Evolutionary conservation across 176 grass and related monocot genomes (phyloP).

Genomic region (Lolium rigidum): DNA sequence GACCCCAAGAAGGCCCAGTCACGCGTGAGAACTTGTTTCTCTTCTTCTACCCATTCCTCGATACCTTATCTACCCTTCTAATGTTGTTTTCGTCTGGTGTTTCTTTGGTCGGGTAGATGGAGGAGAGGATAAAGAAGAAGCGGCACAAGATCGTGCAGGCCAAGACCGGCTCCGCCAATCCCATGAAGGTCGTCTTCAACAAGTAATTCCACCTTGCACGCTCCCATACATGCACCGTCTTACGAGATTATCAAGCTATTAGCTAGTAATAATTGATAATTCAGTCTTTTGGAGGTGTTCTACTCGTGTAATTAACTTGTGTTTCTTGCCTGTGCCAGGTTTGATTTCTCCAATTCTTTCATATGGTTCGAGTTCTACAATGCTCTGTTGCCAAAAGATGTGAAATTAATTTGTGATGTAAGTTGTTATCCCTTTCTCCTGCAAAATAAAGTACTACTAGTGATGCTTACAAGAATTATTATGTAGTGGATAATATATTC

Average conservation of each 20-base stretch:
- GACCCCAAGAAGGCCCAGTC: conserved; percentile 84
- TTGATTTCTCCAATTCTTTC: conserved; percentile 88
- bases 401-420: conserved; percentile 87
- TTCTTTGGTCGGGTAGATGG: conserved; percentile 56
- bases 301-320: conserved; percentile 10
- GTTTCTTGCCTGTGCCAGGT: conserved; percentile 52
- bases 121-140: conserved; percentile 90
- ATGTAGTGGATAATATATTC: neutral
- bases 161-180: conserved; percentile 77
- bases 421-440: conserved; percentile 28
- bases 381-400: conserved; percentile 80
- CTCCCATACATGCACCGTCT: neutral
- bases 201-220: conserved; percentile 60
- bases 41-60: neutral
- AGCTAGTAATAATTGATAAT: neutral
- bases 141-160: conserved; percentile 81
- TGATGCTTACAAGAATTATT: neutral
- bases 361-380: conserved; percentile 97
- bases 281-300: neutral
- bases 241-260: conserved; percentile 22
- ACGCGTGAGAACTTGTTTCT: conserved; percentile 51
- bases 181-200: conserved; percentile 86
- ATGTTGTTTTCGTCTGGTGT: conserved; percentile 19
- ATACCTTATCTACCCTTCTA: neutral
- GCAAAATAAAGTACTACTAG: neutral